Conservation (phyloP, 1,284 basidiomycete genomes). For the Ceratobasidium sp. region DNA sequence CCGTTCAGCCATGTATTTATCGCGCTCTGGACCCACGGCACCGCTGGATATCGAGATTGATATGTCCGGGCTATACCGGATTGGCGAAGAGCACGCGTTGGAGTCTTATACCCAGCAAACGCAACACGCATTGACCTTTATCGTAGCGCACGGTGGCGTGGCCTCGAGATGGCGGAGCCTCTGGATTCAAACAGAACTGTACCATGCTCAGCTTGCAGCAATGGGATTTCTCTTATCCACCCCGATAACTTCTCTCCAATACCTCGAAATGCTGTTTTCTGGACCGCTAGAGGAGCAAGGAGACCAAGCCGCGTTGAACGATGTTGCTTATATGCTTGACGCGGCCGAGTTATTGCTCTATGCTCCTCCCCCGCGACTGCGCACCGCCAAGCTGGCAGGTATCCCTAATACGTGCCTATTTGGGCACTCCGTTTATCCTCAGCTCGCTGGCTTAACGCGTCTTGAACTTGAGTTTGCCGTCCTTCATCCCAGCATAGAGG, state of each 20-base stretch:
- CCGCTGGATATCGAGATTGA: not conserved
- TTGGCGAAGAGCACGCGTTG: not conserved
- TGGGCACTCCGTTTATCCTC: not conserved
- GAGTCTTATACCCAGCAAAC: not conserved
- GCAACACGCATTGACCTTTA: not conserved
- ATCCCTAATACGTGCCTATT: not conserved
- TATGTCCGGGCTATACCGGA: not conserved
- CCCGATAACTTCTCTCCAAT: not conserved
- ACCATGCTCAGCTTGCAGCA: not conserved
- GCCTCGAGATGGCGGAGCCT: not conserved
- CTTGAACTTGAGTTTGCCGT: conserved; percentile 7
- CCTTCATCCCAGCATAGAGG: not conserved
- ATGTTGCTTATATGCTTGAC: too few species aligned
- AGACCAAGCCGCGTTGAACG: not conserved
- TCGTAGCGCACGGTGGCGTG: conserved; percentile 1
- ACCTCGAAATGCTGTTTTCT: not conserved
- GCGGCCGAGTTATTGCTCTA: too few species aligned
- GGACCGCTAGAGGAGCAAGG: conserved; percentile 1
- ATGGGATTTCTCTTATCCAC: not conserved
- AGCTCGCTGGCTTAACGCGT: not conserved
- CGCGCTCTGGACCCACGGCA: not conserved
- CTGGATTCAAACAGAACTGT: not conserved
- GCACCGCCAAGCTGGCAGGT: not conserved
- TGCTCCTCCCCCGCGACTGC: conserved; percentile 24
- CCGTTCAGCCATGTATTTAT: not conserved